A percentile compares a stretch with the other conserved stretches of the same genome.
Conservation (phyloP, 129 eudicot genomes). For the Saposhnikovia divaricata region DNA sequence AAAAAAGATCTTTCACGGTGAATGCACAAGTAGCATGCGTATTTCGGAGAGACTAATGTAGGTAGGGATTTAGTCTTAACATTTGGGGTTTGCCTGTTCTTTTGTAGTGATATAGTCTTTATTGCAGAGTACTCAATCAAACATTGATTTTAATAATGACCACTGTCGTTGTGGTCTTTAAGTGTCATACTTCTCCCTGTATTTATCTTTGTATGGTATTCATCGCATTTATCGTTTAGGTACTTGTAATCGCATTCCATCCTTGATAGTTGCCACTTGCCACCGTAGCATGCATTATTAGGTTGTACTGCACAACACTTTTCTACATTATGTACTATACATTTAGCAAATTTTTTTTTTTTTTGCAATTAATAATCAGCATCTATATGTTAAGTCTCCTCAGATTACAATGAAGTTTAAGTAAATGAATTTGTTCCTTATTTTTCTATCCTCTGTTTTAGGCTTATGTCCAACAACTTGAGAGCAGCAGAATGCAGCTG, state of each 20-base stretch:
- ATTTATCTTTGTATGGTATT: neutral
- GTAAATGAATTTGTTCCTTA: neutral
- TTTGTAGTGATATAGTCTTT: no score
- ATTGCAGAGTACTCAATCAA: neutral
- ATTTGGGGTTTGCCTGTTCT: neutral
- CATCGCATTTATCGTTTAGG: neutral
- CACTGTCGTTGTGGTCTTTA: neutral
- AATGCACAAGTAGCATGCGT: neutral
- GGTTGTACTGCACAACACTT: neutral
- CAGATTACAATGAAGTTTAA: neutral
- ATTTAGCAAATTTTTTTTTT: neutral
- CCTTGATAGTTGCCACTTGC: neutral
- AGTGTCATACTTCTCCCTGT: neutral
- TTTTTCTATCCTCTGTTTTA: slow-evolving; percentile 13
- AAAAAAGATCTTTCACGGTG: neutral
- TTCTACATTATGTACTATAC: neutral
- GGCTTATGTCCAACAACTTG: slow-evolving; percentile 97
- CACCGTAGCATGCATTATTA: neutral
- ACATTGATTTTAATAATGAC: neutral
- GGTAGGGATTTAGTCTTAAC: neutral
- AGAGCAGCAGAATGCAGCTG: slow-evolving; percentile 93
- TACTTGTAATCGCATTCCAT: neutral
- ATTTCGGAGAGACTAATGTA: neutral
- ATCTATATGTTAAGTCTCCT: neutral
- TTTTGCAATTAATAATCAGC: neutral